These are phyloP conservation scores for Aspergillus leporis DNA, from an alignment of 495 filamentous ascomycete species.

Conservation along the genomic window DNA sequence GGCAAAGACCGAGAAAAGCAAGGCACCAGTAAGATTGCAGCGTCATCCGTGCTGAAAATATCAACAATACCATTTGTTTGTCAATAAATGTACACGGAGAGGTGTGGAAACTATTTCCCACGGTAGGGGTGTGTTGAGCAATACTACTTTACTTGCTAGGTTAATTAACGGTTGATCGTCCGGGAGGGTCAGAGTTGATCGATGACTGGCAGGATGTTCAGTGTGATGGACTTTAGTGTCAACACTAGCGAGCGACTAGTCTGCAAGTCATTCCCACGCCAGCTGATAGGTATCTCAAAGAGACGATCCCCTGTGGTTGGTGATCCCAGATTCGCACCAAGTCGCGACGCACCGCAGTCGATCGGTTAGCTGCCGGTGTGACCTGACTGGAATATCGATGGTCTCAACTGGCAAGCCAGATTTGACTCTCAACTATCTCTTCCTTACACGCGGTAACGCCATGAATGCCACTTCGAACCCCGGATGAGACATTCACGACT, in stretches of 20 bases:
- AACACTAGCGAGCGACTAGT: constrained; percentile 1
- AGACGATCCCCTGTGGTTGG: constrained; percentile 5
- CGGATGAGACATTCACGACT: not conserved
- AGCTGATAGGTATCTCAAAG: constrained; percentile 1
- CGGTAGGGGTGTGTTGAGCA: not conserved
- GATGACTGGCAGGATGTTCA: constrained; percentile 5
- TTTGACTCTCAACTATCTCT: not conserved
- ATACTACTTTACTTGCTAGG: too few relatives aligned
- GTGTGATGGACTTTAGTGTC: constrained; percentile 1
- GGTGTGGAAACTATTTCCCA: not conserved
- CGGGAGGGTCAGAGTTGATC: not conserved
- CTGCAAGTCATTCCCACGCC: constrained; percentile 13
- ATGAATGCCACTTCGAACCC: not conserved
- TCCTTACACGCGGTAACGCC: not conserved
- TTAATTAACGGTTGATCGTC: not conserved
- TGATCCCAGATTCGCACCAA: constrained; percentile 8
- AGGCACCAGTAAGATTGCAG: not conserved
- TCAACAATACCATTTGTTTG: not conserved
- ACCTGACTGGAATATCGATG: not conserved
- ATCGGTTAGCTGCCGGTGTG: constrained; percentile 14
- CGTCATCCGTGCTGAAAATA: not conserved
- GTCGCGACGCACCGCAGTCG: constrained; percentile 14
- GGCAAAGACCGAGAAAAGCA: not conserved
- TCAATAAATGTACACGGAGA: not conserved
- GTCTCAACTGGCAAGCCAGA: not conserved